Evolutionary conservation across 371 early-diverging fungal genomes (phyloP), one percentile per base, ranked within the genome.

Genomic region (Mucor racemosus): DNA sequence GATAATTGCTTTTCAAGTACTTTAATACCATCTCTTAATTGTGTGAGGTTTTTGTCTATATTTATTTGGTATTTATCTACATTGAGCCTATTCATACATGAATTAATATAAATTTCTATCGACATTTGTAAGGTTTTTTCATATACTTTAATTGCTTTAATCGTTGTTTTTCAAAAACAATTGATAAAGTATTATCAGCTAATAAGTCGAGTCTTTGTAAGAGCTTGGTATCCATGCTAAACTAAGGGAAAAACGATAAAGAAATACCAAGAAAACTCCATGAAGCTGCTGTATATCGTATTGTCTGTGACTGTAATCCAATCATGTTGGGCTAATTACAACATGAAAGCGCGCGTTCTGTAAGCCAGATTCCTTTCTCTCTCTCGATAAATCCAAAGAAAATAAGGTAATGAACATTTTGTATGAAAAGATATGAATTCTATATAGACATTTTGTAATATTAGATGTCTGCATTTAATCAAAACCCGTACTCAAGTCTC

Each of bases 161-260:
- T 59, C 86, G 74, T 73, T 88, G 89, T 19, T 86, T 73, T 72
- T 92, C 92, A 64, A 81, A 83, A 17, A 90, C 79, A 31, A 79
- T 78, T 7, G 86, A 74, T 13, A 88, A 66, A 14, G 88, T 86
- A 68, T 89, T 89, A 62, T 90, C 90, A 9, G 87, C 86, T 54
- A 89, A 73, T 54, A 85, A 66, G 56, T 81, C 82, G 17, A 87
- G 76, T 56, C 80, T 80, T 38, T 85, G 78, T 60, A 82, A 84
- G 58, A 85, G 79, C 59, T 77, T 85, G 60, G 79, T 71, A 60
- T 88, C 86, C 88, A 85, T 87, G 65, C 31, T 60, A 26, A 55
- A 21, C 21, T 50, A 48, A 48, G 21, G 21, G 48, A 21, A 38
- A 38, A 38, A 5, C 19, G 48, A 19, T 48, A 21, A 48, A 48